These are phyloP conservation scores for Nicotiana tomentosiformis DNA, from an alignment of 257 asterid species.

Conservation along the genomic window DNA sequence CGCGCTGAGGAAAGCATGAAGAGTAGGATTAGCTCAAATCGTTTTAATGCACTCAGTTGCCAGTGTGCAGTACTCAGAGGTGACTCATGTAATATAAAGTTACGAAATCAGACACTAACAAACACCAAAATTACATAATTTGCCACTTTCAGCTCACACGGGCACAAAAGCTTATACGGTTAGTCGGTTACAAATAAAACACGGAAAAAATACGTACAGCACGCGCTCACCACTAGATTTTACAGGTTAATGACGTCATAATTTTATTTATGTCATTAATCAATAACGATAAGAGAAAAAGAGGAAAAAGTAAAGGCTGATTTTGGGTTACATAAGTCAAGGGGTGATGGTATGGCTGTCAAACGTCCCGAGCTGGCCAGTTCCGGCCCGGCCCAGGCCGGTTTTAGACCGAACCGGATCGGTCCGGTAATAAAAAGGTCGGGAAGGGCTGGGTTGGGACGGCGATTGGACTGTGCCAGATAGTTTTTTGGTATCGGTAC, in stretches of 20 bases:
- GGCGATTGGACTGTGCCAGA: too few species aligned
- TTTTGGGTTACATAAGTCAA: too few species aligned
- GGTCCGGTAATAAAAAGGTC: too few species aligned
- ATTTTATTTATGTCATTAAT: not conserved
- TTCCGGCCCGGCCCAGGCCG: too few species aligned
- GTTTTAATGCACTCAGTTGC: not conserved
- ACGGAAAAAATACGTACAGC: not conserved
- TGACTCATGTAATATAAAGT: not conserved
- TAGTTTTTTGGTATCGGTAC: too few species aligned
- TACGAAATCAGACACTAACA: not conserved
- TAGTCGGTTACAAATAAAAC: slow-evolving; percentile 2
- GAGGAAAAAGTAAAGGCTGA: too few species aligned
- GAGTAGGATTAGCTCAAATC: not conserved
- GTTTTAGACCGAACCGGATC: too few species aligned
- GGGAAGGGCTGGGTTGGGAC: too few species aligned
- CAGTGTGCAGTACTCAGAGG: slow-evolving; percentile 2
- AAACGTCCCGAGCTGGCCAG: too few species aligned
- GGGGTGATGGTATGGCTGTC: too few species aligned
- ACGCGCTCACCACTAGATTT: not conserved
- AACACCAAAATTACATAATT: not conserved
- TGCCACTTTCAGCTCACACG: slow-evolving; percentile 4
- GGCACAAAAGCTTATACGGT: not conserved
- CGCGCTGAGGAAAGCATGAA: not conserved
- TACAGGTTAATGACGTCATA: not conserved
- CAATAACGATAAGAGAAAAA: not conserved